phyloP scores from a whole-genome alignment of 768 basidiomycete species.

The Leccinum truebloodii region DNA sequence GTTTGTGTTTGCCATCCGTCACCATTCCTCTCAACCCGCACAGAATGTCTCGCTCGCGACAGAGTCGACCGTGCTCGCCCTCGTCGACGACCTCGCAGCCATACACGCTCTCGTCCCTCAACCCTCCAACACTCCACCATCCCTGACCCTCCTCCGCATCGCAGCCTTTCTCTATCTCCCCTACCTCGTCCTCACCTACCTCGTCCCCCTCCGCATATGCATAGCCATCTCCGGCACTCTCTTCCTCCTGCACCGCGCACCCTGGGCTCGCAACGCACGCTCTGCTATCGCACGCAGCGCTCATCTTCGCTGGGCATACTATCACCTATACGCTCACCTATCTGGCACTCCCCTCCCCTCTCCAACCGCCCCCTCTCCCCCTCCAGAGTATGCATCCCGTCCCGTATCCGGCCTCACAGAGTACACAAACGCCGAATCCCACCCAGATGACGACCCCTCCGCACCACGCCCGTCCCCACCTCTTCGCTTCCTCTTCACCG shows the following conservation, averaged over 20 bases:
- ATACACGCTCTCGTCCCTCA: slow-evolving; percentile 63
- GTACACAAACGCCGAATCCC: slow-evolving; percentile 18
- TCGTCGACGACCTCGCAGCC: slow-evolving; percentile 63
- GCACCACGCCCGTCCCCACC: slow-evolving; percentile 27
- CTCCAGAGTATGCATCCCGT: slow-evolving; percentile 31
- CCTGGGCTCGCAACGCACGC: slow-evolving; percentile 60
- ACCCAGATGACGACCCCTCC: slow-evolving; percentile 12
- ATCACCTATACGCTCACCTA: slow-evolving; percentile 50
- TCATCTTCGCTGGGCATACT: slow-evolving; percentile 64
- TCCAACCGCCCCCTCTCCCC: slow-evolving; percentile 35
- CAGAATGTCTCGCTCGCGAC: slow-evolving; percentile 42
- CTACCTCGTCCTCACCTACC: slow-evolving; percentile 64
- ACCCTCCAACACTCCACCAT: slow-evolving; percentile 28
- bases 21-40: slow-evolving; percentile 15
- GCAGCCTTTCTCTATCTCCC: slow-evolving; percentile 58
- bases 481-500: slow-evolving; percentile 81
- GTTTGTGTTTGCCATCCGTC: slow-evolving; percentile 38
- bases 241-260: slow-evolving; percentile 63
- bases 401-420: slow-evolving; percentile 23
- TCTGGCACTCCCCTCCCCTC: slow-evolving; percentile 55
- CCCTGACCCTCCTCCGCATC: slow-evolving; percentile 51
- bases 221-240: slow-evolving; percentile 60
- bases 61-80: slow-evolving; percentile 52
- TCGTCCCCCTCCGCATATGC: slow-evolving; percentile 62
- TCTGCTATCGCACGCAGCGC: slow-evolving; percentile 62